These are phyloP conservation scores for Mycena amicta DNA, from an alignment of 768 basidiomycete genomes.

Conservation along the genomic window DNA sequence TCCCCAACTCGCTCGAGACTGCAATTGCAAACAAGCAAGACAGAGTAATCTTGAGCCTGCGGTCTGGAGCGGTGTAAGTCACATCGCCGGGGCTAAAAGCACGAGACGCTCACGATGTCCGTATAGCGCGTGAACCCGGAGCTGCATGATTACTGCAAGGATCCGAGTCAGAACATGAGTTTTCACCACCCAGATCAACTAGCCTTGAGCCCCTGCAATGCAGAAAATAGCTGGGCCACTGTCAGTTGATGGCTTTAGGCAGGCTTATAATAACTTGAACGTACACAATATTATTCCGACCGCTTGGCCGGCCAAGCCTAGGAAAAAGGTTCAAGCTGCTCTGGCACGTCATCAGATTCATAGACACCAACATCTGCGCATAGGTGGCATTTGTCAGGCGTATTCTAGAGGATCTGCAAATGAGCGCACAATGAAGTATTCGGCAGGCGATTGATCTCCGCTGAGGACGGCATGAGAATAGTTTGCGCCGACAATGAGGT, in stretches of 20 bases:
- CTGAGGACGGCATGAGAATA: background rate
- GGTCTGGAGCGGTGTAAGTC: background rate
- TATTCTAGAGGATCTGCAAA: background rate
- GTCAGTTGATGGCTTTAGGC: background rate
- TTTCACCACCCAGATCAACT: background rate
- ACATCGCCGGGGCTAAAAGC: background rate
- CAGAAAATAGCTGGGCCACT: background rate
- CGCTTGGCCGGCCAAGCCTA: background rate
- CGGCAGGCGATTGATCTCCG: background rate
- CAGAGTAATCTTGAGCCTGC: background rate
- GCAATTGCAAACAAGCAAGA: background rate
- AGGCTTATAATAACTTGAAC: background rate
- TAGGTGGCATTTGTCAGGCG: background rate
- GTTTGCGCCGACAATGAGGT: background rate
- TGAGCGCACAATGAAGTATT: background rate
- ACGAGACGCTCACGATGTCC: constrained; percentile 1
- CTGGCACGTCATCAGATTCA: background rate
- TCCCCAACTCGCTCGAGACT: background rate
- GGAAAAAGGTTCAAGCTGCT: background rate
- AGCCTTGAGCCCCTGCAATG: constrained; percentile 8
- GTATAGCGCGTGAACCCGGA: constrained; percentile 9
- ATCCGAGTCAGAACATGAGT: background rate
- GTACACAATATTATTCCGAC: background rate
- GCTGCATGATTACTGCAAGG: constrained; percentile 10
- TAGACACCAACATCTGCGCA: background rate